Base-by-base conservation (phyloP, 257 asterid species). In the Solanum arcanum region DNA sequence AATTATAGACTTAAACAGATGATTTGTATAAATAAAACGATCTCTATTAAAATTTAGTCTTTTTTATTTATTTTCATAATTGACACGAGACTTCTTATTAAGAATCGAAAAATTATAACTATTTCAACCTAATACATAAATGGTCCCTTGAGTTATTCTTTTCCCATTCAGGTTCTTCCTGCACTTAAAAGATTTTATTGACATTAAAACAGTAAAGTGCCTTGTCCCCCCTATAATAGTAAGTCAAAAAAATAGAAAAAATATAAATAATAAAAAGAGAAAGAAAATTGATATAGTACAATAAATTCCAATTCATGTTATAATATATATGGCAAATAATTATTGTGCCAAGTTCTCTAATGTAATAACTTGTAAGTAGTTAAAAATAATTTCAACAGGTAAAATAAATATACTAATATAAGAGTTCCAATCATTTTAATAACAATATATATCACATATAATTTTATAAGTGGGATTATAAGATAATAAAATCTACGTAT, bases 401-500 rank as follows among this genome's bases (percentile, higher is more conserved):
- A 31, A 72, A 18, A 18, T 35, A 72, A 72, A 29, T 15, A 14
- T 69, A 49, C 20, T 14, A 31, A 31, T 15, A 7, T 70, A 31
- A 31, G 13, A 35, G 13, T 35, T 1, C 6, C 46, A 20, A 5
- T 1, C 25, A 5, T 10, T 70, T 16, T 31, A 3, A 69, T 29
- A 62, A 62, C 20, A 62, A 62, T 3, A 9, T 62, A 62, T 20
- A 59, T 59, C 15, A 9, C 31, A 3, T 62, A 6, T 62, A 23
- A 62, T 62, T 60, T 27, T 1, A 29, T 7, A 29, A 27, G 12
- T 69, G 3, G 1, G 2, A 3, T 29, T 14, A 3, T 3, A 15
- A 3, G 1, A 27, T 1, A 1, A 1, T 29, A 12, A 1, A 6
- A 29, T 29, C 11, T 68, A 27, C 0, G 1, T 12, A 11, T 6